Percentiles rank a stretch among this genome's conserved stretches.
Conservation (phyloP, 768 basidiomycete genomes). For the Mycena venus region DNA sequence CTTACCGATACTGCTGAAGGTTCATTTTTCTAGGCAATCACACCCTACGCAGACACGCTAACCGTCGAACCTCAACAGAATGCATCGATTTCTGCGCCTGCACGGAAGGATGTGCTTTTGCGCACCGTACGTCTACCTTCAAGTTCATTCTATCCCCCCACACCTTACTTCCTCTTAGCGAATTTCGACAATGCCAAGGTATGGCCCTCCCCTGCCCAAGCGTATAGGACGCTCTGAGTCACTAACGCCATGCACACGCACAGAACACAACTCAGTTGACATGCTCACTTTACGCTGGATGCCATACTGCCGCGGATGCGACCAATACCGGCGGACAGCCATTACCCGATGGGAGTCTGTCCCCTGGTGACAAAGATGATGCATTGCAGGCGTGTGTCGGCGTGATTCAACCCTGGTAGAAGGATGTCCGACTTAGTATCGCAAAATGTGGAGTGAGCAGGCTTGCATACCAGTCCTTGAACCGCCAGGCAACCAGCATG, state of each 20-base stretch:
- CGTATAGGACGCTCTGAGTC: not conserved
- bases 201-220: too few species aligned
- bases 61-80: not conserved
- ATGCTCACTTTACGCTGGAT: constrained; percentile 9
- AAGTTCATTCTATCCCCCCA: not conserved
- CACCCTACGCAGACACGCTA: not conserved
- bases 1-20: constrained; percentile 22
- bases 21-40: not conserved
- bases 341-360: constrained; percentile 18
- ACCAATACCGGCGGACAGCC: constrained; percentile 28
- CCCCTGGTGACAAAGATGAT: not conserved
- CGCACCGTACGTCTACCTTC: constrained; percentile 18
- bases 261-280: constrained; percentile 12
- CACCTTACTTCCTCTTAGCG: not conserved
- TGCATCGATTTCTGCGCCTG: constrained; percentile 17
- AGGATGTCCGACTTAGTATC: not conserved
- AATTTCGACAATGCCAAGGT: constrained; percentile 4
- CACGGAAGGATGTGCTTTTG: constrained; percentile 5
- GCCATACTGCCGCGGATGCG: constrained; percentile 23
- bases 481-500: not conserved
- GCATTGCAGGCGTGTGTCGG: not conserved
- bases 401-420: not conserved
- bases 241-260: not conserved
- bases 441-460: not conserved
- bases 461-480: not conserved